Conservation (phyloP, 352 stramenopile genomes). For the Phytophthora litchii region DNA sequence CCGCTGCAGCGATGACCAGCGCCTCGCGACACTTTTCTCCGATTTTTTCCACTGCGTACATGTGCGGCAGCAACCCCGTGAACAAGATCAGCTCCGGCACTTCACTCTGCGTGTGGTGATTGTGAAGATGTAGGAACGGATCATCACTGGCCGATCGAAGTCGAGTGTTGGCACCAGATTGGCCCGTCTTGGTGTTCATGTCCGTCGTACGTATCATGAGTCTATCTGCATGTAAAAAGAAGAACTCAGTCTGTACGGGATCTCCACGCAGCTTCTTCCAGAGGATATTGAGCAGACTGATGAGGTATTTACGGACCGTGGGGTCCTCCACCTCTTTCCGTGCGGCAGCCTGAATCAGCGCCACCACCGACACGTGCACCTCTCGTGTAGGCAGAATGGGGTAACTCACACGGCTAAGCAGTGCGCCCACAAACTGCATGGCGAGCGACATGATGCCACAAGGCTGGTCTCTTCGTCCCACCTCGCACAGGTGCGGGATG, state of each 20-base stretch:
- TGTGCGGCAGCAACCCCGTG: slow-evolving; percentile 81
- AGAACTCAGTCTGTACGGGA: slow-evolving; percentile 88
- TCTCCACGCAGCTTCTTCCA: slow-evolving; percentile 88
- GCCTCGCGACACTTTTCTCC: slow-evolving; percentile 86
- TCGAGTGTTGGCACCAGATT: background rate
- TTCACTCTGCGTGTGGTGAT: slow-evolving; percentile 51
- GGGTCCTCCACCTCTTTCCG: slow-evolving; percentile 84
- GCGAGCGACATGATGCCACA: slow-evolving; percentile 86
- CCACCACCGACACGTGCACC: slow-evolving; percentile 81
- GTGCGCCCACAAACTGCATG: slow-evolving; percentile 81
- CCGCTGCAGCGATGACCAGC: slow-evolving; percentile 75
- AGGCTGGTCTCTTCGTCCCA: slow-evolving; percentile 68
- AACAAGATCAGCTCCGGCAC: slow-evolving; percentile 85
- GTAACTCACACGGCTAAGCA: slow-evolving; percentile 85
- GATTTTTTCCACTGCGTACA: slow-evolving; percentile 82
- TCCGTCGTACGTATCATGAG: slow-evolving; percentile 58
- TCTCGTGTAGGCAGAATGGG: slow-evolving; percentile 82
- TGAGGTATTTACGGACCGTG: slow-evolving; percentile 83
- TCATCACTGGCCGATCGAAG: slow-evolving; percentile 27
- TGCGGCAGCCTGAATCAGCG: slow-evolving; percentile 79
- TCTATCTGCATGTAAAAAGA: slow-evolving; percentile 76
- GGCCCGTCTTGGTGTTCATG: slow-evolving; percentile 14
- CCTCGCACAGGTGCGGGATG: slow-evolving; percentile 79
- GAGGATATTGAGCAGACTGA: slow-evolving; percentile 80
- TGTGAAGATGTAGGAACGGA: slow-evolving; percentile 41